Base-by-base conservation (phyloP, 2,329 filamentous ascomycete species). In the Acarospora socialis region DNA sequence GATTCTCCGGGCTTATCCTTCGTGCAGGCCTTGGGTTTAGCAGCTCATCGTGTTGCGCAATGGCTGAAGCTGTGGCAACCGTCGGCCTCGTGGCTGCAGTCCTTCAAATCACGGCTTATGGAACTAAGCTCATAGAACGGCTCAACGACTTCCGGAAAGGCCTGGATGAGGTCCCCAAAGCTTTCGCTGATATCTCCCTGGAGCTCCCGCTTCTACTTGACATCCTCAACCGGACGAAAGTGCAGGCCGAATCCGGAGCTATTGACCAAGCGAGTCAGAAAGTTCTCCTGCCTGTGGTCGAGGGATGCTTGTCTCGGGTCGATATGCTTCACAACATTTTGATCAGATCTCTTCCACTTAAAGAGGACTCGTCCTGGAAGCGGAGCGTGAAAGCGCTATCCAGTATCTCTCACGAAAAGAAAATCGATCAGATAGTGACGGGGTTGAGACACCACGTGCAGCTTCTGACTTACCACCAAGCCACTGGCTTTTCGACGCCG, bases 51-150 rank as follows among this genome's bases (percentile, higher is more conserved):
- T n/a, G n/a, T n/a, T n/a, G n/a, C n/a, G n/a, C n/a, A 28, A 37
- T 35, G 46, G 32, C 32, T 7, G 34, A 36, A 28, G 31, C 34
- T 4, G 16, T 34, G 5, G 34, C 34, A 7, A 30, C 18, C n/a
- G 21, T 36, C 21, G 20, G 30, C 13, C 30, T 36, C 9, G 22
- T 36, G 4, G 30, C 31, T 10, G 28, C 32, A 16, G 28, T 36
- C 12, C 21, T 21, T 15, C 31, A 36, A 21, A 21, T 36, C 19
- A 21, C 34, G 6, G 26, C 27, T 5, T 19, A 12, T 15, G 30
- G 30, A 9, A n/a, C 22, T 7, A 36, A 27, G 13, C 13, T 37
- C 13, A 14, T 26, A 14, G 5, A 15, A 13, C 16, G 34, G 16
- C 14, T 36, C 4, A 16, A 36, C 19, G 34, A 33, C 10, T 34